phyloP scores from a whole-genome alignment of 1,139 yeast genomes.

The Taphrina pruni region DNA sequence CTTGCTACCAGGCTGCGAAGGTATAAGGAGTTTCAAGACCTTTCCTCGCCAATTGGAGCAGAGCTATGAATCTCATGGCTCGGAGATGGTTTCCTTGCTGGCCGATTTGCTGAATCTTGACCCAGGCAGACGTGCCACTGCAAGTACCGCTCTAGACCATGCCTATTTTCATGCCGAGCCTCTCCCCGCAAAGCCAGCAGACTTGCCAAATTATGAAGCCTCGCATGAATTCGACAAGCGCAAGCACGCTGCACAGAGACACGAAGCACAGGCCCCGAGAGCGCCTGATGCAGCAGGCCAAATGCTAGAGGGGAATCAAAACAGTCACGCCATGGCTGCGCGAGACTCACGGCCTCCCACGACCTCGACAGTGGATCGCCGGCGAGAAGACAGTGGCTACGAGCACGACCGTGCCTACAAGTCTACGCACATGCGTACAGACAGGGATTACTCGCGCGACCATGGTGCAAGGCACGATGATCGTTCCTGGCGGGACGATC shows the following conservation, averaged over 20 bases:
- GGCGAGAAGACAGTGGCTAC: constrained; percentile 8
- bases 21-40: constrained; percentile 51
- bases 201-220: constrained; percentile 76
- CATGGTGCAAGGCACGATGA: constrained; percentile 7
- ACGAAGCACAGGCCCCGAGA: constrained; percentile 10
- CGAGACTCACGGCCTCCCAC: constrained; percentile 22
- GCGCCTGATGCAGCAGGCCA: constrained; percentile 39
- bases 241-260: constrained; percentile 48
- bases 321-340: constrained; percentile 19
- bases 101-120: constrained; percentile 65
- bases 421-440: background rate
- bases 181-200: constrained; percentile 60
- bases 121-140: constrained; percentile 76
- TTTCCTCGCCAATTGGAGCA: constrained; percentile 64
- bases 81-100: constrained; percentile 57
- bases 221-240: constrained; percentile 87
- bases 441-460: constrained; percentile 15
- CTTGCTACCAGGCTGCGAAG: constrained; percentile 65
- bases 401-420: background rate
- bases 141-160: constrained; percentile 75
- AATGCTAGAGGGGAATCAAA: constrained; percentile 23
- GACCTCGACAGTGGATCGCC: background rate
- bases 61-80: constrained; percentile 56
- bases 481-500: constrained; percentile 23
- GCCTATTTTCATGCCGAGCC: constrained; percentile 72